Percentiles rank a stretch among this genome's conserved stretches.
Evolutionary conservation across 202 grass and related monocot genomes (phyloP).

Genomic region (Cymbopogon flexuosus): DNA sequence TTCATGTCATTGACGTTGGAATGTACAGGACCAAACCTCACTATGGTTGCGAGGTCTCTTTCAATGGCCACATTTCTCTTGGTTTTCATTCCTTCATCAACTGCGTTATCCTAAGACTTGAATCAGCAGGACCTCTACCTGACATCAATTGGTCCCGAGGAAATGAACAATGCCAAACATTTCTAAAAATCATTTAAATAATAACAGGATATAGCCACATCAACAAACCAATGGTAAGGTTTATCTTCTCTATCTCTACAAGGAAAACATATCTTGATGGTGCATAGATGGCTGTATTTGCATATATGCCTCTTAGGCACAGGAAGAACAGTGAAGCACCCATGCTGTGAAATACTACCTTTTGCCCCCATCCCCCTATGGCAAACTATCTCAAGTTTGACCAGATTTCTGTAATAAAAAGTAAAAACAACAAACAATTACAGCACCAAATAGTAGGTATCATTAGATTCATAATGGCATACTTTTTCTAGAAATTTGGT

Average conservation of each 20-base stretch:
- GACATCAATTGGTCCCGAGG: neutral
- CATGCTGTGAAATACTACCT: neutral
- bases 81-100: neutral
- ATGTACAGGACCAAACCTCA: neutral
- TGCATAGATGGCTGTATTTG: neutral
- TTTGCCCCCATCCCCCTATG: neutral
- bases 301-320: neutral
- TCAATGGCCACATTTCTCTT: constrained; percentile 8
- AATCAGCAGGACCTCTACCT: neutral
- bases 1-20: neutral
- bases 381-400: neutral
- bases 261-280: neutral
- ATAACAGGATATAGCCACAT: neutral
- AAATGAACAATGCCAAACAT: neutral
- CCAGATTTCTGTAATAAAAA: neutral
- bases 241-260: neutral
- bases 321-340: neutral
- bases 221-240: neutral
- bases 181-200: neutral
- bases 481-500: neutral
- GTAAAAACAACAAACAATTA: neutral
- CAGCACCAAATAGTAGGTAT: neutral
- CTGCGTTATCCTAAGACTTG: neutral
- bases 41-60: constrained; percentile 36
- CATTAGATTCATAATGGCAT: neutral